Evolutionary conservation across 2,329 filamentous ascomycete species (phyloP), one percentile per base, ranked within the genome.

Genomic region (Orbilia ellipsospora): DNA sequence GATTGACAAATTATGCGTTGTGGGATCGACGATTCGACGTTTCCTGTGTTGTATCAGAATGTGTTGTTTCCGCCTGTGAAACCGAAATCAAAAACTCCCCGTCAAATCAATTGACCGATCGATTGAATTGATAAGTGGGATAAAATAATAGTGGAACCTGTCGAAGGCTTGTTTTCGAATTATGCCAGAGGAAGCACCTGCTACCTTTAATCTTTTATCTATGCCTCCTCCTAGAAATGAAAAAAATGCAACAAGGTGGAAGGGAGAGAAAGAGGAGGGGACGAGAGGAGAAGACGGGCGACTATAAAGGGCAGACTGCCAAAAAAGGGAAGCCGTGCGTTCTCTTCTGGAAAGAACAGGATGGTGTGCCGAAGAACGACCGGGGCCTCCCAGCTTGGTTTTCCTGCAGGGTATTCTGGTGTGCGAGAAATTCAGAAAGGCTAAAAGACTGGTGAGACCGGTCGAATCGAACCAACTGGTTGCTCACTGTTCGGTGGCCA

Each of bases 21-120:
- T 44, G 56, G 56, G 59, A 62, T 50, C 26, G 31, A 10, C 44
- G 44, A 20, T 48, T 40, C 28, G 42, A 57, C 64, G 62, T 63
- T 45, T 23, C 23, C 23, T 23, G 23, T 23, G 61, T 16, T 56
- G 56, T 57, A 26, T 65, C 48, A 36, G 18, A 59, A 60, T 68
- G 72, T 65, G 72, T 75, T 75, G 72, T 67, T 66, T 45, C 62
- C 69, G 52, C 62, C 69, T 74, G 69, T 74, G 72, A 64, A 75
- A 75, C 70, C 64, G 23, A 72, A 60, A 18, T 59, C 7, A 7
- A 72, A 55, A 44, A 52, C 40, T 56, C 45, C n/a, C 65, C 50
- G 54, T 65, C 68, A 73, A 73, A 36, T 73, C 61, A 66, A 73
- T 73, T 66, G 69, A 66, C 68, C n/a, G 36, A 36, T 36, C 31